Conservation (phyloP, 805 yeast species). For the Candida arabinofermentans region DNA sequence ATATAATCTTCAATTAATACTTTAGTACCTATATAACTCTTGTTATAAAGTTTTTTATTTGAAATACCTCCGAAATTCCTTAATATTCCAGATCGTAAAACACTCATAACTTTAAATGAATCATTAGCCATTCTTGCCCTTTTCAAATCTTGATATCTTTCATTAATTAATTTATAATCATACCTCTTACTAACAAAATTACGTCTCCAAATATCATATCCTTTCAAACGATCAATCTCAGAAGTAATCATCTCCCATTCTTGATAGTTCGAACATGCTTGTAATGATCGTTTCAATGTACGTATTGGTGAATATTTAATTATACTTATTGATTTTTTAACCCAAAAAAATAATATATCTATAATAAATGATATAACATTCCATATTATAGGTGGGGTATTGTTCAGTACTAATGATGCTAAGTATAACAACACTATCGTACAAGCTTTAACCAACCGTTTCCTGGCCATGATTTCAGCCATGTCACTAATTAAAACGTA, state of each 20-base stretch:
- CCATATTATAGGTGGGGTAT: slow-evolving; percentile 26
- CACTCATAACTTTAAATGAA: slow-evolving; percentile 52
- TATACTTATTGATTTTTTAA: slow-evolving; percentile 25
- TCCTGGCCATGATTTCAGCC: slow-evolving; percentile 3
- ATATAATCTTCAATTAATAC: slow-evolving; percentile 83
- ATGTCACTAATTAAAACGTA: no score
- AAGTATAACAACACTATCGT: slow-evolving; percentile 14
- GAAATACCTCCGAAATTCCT: slow-evolving; percentile 92
- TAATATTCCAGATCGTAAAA: slow-evolving; percentile 76
- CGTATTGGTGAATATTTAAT: slow-evolving; percentile 19
- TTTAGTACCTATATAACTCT: slow-evolving; percentile 87
- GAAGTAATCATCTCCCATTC: slow-evolving; percentile 65
- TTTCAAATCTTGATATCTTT: slow-evolving; percentile 58
- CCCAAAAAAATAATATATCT: slow-evolving; percentile 47
- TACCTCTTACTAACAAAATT: slow-evolving; percentile 77
- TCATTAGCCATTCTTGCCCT: slow-evolving; percentile 61
- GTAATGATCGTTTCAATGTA: slow-evolving; percentile 21
- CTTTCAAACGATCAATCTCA: slow-evolving; percentile 46
- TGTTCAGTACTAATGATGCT: slow-evolving; percentile 14
- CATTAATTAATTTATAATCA: slow-evolving; percentile 79
- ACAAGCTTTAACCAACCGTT: slow-evolving; percentile 12
- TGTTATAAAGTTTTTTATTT: slow-evolving; percentile 70
- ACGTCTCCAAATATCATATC: slow-evolving; percentile 68
- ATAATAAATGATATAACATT: slow-evolving; percentile 31
- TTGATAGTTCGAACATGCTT: slow-evolving; percentile 51